Base-by-base conservation (phyloP, 495 filamentous ascomycete species). In the Penicillium steckii region DNA sequence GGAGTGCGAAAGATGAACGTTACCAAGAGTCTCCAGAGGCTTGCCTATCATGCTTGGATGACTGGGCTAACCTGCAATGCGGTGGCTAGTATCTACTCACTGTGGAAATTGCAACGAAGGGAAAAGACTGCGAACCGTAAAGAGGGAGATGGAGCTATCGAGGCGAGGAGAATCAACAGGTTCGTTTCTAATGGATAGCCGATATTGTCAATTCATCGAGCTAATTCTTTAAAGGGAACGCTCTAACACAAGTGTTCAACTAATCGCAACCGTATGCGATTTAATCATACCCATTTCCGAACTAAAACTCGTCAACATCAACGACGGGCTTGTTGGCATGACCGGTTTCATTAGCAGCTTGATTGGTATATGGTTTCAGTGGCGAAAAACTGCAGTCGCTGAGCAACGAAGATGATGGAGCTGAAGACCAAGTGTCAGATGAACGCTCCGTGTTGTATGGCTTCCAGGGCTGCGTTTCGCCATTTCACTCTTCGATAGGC, bases 311-410 rank as follows among this genome's bases (percentile, higher is more conserved):
- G 74, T 79, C 29, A 75, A 75, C 40, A 79, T 98, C 19, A 95
- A 97, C 67, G 94, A 98, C 67, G 94, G 94, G 29, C 62, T 97
- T 60, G 88, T 98, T 52, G 95, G 95, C 54, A 72, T 97, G 51
- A 88, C 91, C 1, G 94, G 94, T 55, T 96, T 91, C 4, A 64
- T 92, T 53, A 97, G 91, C 78, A 91, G 86, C 75, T 83, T 95
- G 82, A 89, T 98, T 54, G 95, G 95, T 30, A 75, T 95, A 2
- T 87, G 85, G 70, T 73, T 70, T 27, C 80, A 85, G 61, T 98
- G 94, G 94, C 89, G 89, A 77, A 97, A 96, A 85, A 96, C 91
- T n/a, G 90, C 88, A 17, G 35, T 19, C 10, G 8, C 3, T 40
- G 30, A 27, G 10, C 10, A 10, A 10, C 10, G 4, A n/a, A n/a